Evolutionary conservation across 2,329 filamentous ascomycete genomes (phyloP).

Genomic region (Samsoniella hepiali): DNA sequence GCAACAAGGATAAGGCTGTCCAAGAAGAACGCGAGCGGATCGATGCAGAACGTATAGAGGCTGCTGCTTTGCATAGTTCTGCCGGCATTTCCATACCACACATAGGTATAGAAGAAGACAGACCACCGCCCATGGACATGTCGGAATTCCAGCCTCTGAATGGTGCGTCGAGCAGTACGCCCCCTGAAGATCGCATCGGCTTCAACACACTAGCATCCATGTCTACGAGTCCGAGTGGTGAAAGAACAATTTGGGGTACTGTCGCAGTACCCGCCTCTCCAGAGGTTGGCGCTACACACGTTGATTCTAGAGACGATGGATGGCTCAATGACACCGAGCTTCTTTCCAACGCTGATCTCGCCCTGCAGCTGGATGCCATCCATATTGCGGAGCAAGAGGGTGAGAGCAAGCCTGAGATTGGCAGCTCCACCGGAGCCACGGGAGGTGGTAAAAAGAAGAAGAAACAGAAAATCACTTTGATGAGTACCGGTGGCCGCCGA

Average conservation of each 20-base stretch:
- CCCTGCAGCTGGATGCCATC: conserved; percentile 56
- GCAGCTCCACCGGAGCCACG: conserved; percentile 28
- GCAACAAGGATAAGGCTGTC: conserved; percentile 76
- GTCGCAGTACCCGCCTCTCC: conserved; percentile 61
- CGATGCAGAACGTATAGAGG: conserved; percentile 76
- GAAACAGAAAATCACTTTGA: conserved; percentile 69
- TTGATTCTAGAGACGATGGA: conserved; percentile 60
- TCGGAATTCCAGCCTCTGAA: conserved; percentile 65
- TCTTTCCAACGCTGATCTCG: conserved; percentile 57
- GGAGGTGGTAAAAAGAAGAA: conserved; percentile 61
- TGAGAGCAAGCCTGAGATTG: conserved; percentile 9
- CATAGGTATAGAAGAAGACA: conserved; percentile 39
- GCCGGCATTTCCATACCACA: conserved; percentile 38
- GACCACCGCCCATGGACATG: conserved; percentile 42
- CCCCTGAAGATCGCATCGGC: conserved; percentile 55
- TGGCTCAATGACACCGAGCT: conserved; percentile 84
- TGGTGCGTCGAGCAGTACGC: conserved; percentile 47
- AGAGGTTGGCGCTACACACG: conserved; percentile 41
- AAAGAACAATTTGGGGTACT: conserved; percentile 92
- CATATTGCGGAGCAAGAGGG: conserved; percentile 36
- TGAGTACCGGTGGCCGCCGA: conserved; percentile 62
- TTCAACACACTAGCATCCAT: conserved; percentile 71
- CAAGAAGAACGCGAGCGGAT: conserved; percentile 83
- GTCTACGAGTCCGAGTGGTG: conserved; percentile 73
- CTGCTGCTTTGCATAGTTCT: conserved; percentile 60